Conservation (phyloP, 2,329 filamentous ascomycete genomes). For the Cercospora sp. region DNA sequence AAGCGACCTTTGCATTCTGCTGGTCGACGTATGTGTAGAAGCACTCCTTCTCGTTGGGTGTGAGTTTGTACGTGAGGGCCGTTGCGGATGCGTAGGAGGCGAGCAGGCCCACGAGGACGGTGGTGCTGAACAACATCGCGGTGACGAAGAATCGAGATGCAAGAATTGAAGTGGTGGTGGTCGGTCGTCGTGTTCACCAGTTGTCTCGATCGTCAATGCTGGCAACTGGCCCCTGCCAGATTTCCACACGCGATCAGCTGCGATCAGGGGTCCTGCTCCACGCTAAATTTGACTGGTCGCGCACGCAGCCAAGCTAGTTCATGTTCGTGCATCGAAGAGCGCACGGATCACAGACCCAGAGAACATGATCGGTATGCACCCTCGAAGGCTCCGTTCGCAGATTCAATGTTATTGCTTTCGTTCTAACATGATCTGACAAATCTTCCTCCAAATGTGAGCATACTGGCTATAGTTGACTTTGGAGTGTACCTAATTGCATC, state of each 20-base stretch:
- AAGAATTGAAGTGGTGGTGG: background rate
- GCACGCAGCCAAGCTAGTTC: background rate
- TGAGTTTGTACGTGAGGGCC: conserved; percentile 88
- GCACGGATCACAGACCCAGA: background rate
- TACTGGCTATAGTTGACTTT: background rate
- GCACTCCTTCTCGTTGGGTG: conserved; percentile 90
- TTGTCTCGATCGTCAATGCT: conserved; percentile 7
- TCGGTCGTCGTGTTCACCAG: background rate
- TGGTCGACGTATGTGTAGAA: conserved; percentile 83
- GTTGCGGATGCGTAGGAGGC: conserved; percentile 76
- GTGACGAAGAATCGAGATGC: background rate
- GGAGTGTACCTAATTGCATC: background rate
- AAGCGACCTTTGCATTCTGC: conserved; percentile 84
- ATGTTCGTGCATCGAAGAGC: background rate
- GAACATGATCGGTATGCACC: background rate
- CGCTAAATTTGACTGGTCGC: background rate
- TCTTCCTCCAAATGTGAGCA: background rate
- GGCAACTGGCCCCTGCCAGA: background rate
- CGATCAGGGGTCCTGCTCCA: background rate
- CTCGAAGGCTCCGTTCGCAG: background rate
- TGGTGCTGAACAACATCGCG: conserved; percentile 23
- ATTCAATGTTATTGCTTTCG: background rate
- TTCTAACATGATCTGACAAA: background rate
- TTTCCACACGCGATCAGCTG: conserved; percentile 7
- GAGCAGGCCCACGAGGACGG: conserved; percentile 60